Conservation (phyloP, 2,329 filamentous ascomycete genomes). For the Colletotrichum melonis region DNA sequence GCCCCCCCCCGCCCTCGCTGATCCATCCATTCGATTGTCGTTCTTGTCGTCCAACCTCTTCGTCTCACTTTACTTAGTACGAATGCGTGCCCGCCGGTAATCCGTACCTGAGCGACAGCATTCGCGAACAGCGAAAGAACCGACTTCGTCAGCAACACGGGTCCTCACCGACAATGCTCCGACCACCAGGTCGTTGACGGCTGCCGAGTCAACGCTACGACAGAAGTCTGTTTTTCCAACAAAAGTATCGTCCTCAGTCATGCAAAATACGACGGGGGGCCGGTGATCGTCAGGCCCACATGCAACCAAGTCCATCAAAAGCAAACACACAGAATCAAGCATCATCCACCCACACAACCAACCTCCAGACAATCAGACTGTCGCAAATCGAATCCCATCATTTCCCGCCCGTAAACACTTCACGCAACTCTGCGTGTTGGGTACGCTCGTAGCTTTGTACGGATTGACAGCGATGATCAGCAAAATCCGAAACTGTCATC, state of each 20-base stretch:
- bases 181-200: neutral
- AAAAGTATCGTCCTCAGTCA: neutral
- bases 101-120: neutral
- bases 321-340: neutral
- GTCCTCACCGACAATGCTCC: neutral
- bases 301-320: neutral
- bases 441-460: no score
- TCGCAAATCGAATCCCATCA: neutral
- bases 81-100: no score
- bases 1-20: neutral
- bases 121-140: neutral
- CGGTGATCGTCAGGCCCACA: neutral
- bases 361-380: neutral
- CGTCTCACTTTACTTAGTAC: neutral
- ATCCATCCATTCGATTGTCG: neutral
- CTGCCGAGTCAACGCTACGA: conserved; percentile 12
- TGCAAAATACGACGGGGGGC: neutral
- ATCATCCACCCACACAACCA: neutral
- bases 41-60: neutral
- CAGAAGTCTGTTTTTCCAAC: neutral
- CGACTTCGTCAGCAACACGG: neutral
- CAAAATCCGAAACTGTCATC: conserved; percentile 5
- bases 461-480: neutral
- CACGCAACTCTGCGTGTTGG: no score
- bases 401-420: neutral